phyloP scores from a whole-genome alignment of 73 alveolate species.

The Halteria grandinella region DNA sequence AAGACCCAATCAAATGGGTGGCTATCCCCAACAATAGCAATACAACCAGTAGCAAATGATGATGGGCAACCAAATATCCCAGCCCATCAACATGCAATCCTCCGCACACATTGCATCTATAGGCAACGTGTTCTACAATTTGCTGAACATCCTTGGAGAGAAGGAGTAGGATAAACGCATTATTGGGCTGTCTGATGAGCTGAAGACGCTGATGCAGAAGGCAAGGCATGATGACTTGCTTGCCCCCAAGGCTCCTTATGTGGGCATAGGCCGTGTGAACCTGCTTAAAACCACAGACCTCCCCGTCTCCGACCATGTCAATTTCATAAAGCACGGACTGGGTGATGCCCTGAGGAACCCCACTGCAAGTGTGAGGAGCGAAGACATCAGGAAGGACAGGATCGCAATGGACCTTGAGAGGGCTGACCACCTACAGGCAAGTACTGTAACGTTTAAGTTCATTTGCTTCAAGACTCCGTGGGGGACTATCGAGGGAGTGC shows the following conservation, averaged over 20 bases:
- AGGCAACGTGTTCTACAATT: slow-evolving; percentile 44
- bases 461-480: slow-evolving; percentile 39
- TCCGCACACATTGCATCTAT: slow-evolving; percentile 25
- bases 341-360: slow-evolving; percentile 35
- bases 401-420: slow-evolving; percentile 12
- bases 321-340: slow-evolving; percentile 21
- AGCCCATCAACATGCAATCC: background rate
- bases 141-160: slow-evolving; percentile 51
- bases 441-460: slow-evolving; percentile 31
- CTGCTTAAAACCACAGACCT: slow-evolving; percentile 47
- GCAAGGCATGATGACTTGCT: slow-evolving; percentile 33
- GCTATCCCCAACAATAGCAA: background rate
- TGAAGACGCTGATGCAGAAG: slow-evolving; percentile 33
- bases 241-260: slow-evolving; percentile 54
- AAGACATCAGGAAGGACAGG: background rate
- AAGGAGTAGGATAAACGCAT: slow-evolving; percentile 33
- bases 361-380: slow-evolving; percentile 1
- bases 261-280: slow-evolving; percentile 37
- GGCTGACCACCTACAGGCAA: slow-evolving; percentile 27
- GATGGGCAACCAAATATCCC: background rate
- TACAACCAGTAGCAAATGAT: background rate
- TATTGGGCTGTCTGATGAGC: slow-evolving; percentile 31
- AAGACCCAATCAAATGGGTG: too few species aligned
- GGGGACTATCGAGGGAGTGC: background rate
- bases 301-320: slow-evolving; percentile 23